Evolutionary conservation across 768 basidiomycete species (phyloP).

Genomic region (Mycena kentingensis): DNA sequence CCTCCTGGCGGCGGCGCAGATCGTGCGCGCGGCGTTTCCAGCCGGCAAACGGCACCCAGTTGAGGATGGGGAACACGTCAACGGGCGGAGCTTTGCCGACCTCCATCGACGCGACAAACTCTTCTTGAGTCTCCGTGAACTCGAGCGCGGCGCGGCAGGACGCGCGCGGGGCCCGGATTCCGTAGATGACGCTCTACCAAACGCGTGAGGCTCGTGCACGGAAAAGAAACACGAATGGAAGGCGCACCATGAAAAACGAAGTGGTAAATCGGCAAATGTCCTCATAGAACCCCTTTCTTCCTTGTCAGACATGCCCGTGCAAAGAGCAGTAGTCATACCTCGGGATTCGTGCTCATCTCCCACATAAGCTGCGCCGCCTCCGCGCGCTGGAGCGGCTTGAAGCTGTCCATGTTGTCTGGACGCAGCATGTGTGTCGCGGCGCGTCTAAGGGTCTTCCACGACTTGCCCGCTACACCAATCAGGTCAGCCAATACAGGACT

Average conservation of each 20-base stretch:
- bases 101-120: conserved; percentile 11
- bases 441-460: conserved; percentile 26
- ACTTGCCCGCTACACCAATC: conserved; percentile 14
- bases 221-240: neutral
- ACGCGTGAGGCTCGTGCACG: neutral
- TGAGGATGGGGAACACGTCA: conserved; percentile 11
- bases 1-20: conserved; percentile 6
- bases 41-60: conserved; percentile 4
- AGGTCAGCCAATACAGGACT: neutral
- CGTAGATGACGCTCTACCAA: conserved; percentile 2
- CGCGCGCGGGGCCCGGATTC: conserved; percentile 5
- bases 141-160: neutral
- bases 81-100: conserved; percentile 11
- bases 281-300: neutral
- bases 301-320: neutral
- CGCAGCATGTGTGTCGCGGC: conserved; percentile 20
- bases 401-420: conserved; percentile 18
- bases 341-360: neutral
- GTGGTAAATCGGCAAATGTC: neutral
- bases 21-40: neutral
- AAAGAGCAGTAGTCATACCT: neutral
- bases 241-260: neutral
- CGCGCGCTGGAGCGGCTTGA: neutral
- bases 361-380: neutral
- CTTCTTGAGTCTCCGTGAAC: conserved; percentile 5